Base-by-base conservation (phyloP, 768 basidiomycete species). In the Amanita thiersii region DNA sequence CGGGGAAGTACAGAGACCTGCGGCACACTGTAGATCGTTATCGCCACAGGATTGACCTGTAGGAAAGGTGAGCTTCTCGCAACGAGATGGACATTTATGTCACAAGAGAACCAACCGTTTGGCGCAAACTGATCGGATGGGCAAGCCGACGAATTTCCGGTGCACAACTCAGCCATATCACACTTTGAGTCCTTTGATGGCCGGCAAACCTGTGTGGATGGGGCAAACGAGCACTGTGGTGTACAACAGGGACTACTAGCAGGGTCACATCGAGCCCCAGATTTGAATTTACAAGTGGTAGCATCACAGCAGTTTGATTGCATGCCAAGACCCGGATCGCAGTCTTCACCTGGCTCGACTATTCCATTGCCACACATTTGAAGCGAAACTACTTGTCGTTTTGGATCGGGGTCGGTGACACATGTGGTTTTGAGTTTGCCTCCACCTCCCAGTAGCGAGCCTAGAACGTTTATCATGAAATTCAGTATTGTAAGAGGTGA, bases 301-400 rank as follows among this genome's bases (percentile, higher is more conserved):
- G 74, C 49, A 59, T 92, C 77, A 65, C 89, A 92, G 63, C 89
- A 92, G 2, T 70, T 60, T 3, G 78, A 78, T 31, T 65, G 63
- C 8, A 66, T 54, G 40, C 76, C 80, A 25, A 56, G 51, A 21
- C 85, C 85, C 0, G 89, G 88, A 59, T 94, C 89, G 56, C 90
- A 92, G 28, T 92, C 84, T 63, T 94, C 90, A 21, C 86, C 89
- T 1, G 52, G 57, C 55, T 87, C 86, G 39, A 86, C 78, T 47
- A 89, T 87, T 37, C 86, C 86, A 58, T 89, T 88, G 19, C 86
- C 83, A 52, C 82, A 86, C 79, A 81, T 82, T 50, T 83, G 69
- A 14, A 85, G 64, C 2, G 78, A 72, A 49, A 85, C 75, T 5
- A 66, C 69, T 44, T 67, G 54, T 30, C 60, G 59, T 26, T 50